Evolutionary conservation across 805 yeast genomes (phyloP).

Genomic region (Kuraishia borneana): DNA sequence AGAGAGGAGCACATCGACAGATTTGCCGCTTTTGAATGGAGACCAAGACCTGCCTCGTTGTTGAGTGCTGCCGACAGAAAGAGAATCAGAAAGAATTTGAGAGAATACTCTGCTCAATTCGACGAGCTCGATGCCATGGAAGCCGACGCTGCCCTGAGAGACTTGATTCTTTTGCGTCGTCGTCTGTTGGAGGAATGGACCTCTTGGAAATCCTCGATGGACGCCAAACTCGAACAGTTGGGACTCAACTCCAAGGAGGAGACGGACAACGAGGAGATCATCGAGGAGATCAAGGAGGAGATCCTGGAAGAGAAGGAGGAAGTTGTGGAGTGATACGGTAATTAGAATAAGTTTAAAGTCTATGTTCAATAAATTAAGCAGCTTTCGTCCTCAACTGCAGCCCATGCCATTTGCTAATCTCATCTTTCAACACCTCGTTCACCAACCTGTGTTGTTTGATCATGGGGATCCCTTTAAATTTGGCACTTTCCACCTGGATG

Average conservation of each 20-base stretch:
- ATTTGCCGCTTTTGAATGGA: slow-evolving; percentile 88
- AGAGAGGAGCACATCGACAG: slow-evolving; percentile 72
- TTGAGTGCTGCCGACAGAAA: slow-evolving; percentile 72
- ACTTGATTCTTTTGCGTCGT: slow-evolving; percentile 77
- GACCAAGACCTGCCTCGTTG: slow-evolving; percentile 86
- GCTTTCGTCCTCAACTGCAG: slow-evolving; percentile 72
- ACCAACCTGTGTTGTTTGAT: slow-evolving; percentile 90
- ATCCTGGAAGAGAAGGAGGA: slow-evolving; percentile 40
- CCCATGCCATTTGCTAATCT: slow-evolving; percentile 91
- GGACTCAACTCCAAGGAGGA: slow-evolving; percentile 35
- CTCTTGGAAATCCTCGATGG: slow-evolving; percentile 53
- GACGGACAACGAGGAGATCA: slow-evolving; percentile 37
- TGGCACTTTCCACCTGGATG: slow-evolving; percentile 57
- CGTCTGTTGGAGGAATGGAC: slow-evolving; percentile 77
- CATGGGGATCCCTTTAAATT: slow-evolving; percentile 74
- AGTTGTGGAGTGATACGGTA: slow-evolving; percentile 48
- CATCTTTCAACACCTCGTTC: slow-evolving; percentile 70
- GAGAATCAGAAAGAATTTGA: slow-evolving; percentile 82
- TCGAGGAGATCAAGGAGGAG: slow-evolving; percentile 74
- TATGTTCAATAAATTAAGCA: slow-evolving; percentile 8
- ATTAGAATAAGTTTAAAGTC: background rate
- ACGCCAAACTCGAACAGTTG: slow-evolving; percentile 34
- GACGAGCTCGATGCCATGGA: slow-evolving; percentile 95
- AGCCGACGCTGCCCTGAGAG: slow-evolving; percentile 85
- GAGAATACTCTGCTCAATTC: slow-evolving; percentile 84